A percentile compares a stretch with the other conserved stretches of the same genome.
Evolutionary conservation across 768 basidiomycete species (phyloP).

Genomic region (Tylopilus sp.): DNA sequence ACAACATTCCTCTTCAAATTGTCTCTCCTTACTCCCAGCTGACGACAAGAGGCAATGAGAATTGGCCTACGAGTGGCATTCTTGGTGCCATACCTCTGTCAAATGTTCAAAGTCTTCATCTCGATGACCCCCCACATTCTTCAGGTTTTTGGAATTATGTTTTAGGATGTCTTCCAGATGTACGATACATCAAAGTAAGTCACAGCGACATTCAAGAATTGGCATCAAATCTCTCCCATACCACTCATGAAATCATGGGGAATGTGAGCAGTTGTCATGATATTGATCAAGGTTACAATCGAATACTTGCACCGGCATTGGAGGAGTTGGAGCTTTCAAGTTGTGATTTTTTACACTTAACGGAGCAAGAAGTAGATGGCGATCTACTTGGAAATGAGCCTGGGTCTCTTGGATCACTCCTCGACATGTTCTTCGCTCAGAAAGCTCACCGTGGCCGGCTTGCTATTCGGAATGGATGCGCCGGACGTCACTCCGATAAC

Average conservation of each 20-base stretch:
- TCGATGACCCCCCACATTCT: neutral
- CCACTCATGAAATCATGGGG: neutral
- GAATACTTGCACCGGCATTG: neutral
- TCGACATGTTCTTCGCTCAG: neutral
- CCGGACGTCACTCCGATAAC: neutral
- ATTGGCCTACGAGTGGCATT: neutral
- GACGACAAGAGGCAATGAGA: neutral
- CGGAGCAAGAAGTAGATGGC: too few species aligned
- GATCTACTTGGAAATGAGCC: too few species aligned
- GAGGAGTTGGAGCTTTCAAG: neutral
- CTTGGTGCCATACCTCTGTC: neutral
- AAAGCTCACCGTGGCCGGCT: neutral
- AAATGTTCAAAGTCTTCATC: neutral
- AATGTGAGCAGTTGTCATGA: too few species aligned
- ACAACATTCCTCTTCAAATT: neutral
- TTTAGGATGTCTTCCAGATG: neutral
- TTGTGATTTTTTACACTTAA: neutral
- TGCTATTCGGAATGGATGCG: neutral
- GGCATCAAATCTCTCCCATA: neutral
- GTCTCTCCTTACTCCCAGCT: neutral
- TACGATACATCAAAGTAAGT: slow-evolving; percentile 4
- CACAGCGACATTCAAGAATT: neutral
- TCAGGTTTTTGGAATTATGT: slow-evolving; percentile 1
- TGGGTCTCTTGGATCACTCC: too few species aligned
- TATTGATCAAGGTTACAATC: neutral